Evolutionary conservation across 768 basidiomycete genomes (phyloP), one percentile per base, ranked within the genome.

Genomic region (Auricularia auricula-judae): DNA sequence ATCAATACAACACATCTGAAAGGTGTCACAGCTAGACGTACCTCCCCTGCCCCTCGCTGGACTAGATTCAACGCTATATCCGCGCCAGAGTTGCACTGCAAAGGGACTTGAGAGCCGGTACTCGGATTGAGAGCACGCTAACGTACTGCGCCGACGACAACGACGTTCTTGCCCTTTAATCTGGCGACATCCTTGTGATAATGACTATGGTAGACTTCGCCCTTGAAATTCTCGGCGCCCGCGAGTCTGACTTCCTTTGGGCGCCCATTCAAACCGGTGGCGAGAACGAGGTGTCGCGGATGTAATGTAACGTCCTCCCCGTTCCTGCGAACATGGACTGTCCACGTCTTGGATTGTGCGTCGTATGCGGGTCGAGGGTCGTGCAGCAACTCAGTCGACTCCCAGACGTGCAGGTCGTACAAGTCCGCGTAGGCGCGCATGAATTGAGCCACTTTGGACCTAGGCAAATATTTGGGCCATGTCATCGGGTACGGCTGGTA

Each of bases 371-470:
- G 75, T 5, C 63, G 66, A 0, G 77, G 74, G 16, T 51, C 47
- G 47, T 16, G 21, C 1, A 75, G 64, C 4, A 75, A 68, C 14
- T 68, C 67, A 3, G 78, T 73, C 36, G 71, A 70, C 14, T 75
- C 79, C 80, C 81, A 82, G 5, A 81, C 73, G 5, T 75, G 69
- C 11, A 81, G 70, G 62, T 81, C 81, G 65, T 78, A 78, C 2
- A 71, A 69, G 5, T 68, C 63, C 1, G 70, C 76, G 65, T 81
- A 81, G 23, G 74, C 71, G 67, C 81, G 77, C 10, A 81, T 63
- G 78, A 78, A 81, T 67, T 77, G 71, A 0, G 79, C 80, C 7
- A 81, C 47, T 66, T 80, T 80, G 64, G 76, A 75, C 16, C 74
- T 72, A 4, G 80, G 77, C 1, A 76, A 77, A 64, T 72, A 81